Conservation (phyloP, 2,329 filamentous ascomycete genomes). For the Westerdykella sp. region DNA sequence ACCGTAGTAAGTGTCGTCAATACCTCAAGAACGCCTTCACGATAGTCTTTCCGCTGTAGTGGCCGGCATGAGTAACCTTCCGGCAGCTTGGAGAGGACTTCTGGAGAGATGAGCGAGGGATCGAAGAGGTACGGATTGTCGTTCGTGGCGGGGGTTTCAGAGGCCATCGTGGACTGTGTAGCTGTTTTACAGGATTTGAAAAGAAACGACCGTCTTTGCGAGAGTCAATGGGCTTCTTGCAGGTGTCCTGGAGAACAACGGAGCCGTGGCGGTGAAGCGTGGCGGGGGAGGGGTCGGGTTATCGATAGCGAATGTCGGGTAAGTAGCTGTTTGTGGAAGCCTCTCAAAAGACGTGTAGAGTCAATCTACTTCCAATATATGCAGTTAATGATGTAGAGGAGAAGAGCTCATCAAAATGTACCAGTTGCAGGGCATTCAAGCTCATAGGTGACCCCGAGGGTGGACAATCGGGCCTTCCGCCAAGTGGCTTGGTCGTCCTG, state of each 20-base stretch:
- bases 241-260: not conserved
- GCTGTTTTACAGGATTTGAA: not conserved
- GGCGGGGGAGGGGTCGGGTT: not conserved
- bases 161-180: constrained; percentile 6
- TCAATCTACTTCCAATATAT: not conserved
- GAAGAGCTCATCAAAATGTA: no score
- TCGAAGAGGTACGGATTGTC: constrained; percentile 62
- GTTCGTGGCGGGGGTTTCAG: constrained; percentile 17
- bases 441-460: no score
- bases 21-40: constrained; percentile 80
- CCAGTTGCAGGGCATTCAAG: no score
- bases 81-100: constrained; percentile 66
- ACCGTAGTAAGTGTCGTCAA: constrained; percentile 88
- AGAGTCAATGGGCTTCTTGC: constrained; percentile 4
- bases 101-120: constrained; percentile 66
- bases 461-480: no score
- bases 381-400: no score
- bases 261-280: not conserved
- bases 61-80: constrained; percentile 77
- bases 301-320: not conserved
- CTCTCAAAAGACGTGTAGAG: no score
- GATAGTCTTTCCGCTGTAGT: constrained; percentile 70
- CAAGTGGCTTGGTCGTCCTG: no score
- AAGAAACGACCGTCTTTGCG: constrained; percentile 1
- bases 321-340: no score